Base-by-base conservation (phyloP, 768 basidiomycete genomes). In the Asterophora lycoperdoides region DNA sequence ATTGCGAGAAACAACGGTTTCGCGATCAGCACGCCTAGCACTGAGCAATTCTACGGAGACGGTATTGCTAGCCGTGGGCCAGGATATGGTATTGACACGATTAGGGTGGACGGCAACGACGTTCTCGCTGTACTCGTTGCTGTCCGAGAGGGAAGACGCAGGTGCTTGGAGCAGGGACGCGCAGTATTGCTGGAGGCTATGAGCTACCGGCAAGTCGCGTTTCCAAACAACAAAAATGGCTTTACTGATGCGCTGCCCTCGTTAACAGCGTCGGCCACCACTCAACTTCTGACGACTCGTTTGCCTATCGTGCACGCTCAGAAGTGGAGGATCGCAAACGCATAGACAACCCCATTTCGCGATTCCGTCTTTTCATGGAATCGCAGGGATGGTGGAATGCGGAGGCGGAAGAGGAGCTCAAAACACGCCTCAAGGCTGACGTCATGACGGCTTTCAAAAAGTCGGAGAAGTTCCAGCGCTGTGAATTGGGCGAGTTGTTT, bases 51-150 rank as follows among this genome's bases (percentile, higher is more conserved):
- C 63, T 78, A 86, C 51, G 94, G 93, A 1, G 94, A 96, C 64
- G 93, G 94, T 8, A 93, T 97, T 56, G 93, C 92, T 2, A 79
- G 86, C 19, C 81, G 94, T 18, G 93, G 94, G 0, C 89, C 93
- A 1, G 93, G 84, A 20, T 97, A 96, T 62, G 93, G 93, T 6
- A 79, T 96, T 15, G 88, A 93, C 52, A 93, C 93, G 1, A 75
- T 96, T 46, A 79, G 93, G 23, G 94, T 97, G 3, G 93, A 97
- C 58, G 94, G 94, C 7, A 95, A 97, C 61, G 93, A 97, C 61
- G 68, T 91, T 23, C 74, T 96, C 1, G 93, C 93, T 1, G 91
- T 97, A 2, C 71, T 89, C 23, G 71, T 71, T 15, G 88, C 84
- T 3, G 80, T 88, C 13, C 78, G 76, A 49, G 89, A 89, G 59